Evolutionary conservation across 2,329 filamentous ascomycete genomes (phyloP), one percentile per base, ranked within the genome.

Genomic region (Botrytis tulipae): DNA sequence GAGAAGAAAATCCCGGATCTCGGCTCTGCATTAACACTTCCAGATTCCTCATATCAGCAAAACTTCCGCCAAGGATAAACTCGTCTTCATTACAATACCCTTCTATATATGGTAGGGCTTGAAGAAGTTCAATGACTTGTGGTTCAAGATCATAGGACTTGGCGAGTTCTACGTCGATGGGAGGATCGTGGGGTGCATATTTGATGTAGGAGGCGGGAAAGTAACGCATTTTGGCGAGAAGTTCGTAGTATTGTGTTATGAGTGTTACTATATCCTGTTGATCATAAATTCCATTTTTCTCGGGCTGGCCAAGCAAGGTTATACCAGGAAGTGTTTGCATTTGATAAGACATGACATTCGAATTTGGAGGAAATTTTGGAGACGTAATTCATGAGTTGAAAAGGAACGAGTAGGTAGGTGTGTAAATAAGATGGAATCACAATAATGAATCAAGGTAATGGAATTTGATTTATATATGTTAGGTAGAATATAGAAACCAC

Each of bases 181-280:
- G 57, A 20, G 71, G 74, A 59, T 71, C 37, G 71, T 75, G 71
- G 8, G 75, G 75, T 9, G 68, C 54, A 48, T 75, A 72, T 67
- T 73, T 75, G 60, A 76, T 76, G 18, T 9, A 25, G 9, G 68
- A 70, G 2, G 60, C n/a, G 8, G 72, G 61, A 48, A 74, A 73
- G 46, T 74, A 75, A 20, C 48, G 73, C 71, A 76, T 73, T 37
- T 72, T 57, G 35, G 74, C 46, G 18, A 76, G 70, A 37, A 76
- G 51, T 18, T 74, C 57, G 37, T 75, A 76, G 44, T 76, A 76
- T 29, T 69, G 29, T 20, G 37, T 66, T 16, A 74, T 35, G 12
- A 74, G 40, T 20, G 35, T 44, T 35, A 70, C 71, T 29, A 73
- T 76, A 16, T 76, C 73, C 25, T 71, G n/a, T 35, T 57, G 25